Base-by-base conservation (phyloP, 306 rosid species). In the Cucurbita maxima region DNA sequence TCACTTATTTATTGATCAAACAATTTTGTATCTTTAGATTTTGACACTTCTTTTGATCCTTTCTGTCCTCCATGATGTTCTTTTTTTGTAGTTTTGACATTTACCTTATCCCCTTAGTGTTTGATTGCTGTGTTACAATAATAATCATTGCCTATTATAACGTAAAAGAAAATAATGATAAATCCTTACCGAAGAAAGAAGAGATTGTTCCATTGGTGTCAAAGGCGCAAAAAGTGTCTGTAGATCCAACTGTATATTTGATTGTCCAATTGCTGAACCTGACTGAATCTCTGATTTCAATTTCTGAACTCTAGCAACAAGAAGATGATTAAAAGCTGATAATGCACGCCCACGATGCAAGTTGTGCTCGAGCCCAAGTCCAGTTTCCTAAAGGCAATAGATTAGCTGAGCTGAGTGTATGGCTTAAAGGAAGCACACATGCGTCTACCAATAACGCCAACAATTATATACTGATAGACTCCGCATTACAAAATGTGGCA, bases 311-410 rank as follows among this genome's bases (percentile, higher is more conserved):
- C 97, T 87, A 20, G 77, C 77, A 44, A 79, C 68, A 77, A 93
- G 96, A 80, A 93, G 82, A 67, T 84, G 92, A 82, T 87, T 90
- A 79, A 93, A 93, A 74, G 97, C 93, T 55, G 96, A 87, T 76
- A 93, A 74, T 6, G 97, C 90, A 74, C 94, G 93, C 73, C 98
- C 97, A 60, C 98, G 96, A 77, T 90, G 92, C 82, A 93, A 86
- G 83, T 90, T 89, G 81, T 93, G 98, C 84, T 93, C 98, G 63
- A 90, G 81, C 62, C 97, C 96, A 81, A 84, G 85, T 69, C 87
- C 92, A 81, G 83, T 86, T 80, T 86, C 97, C 98, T 93, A 82
- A 84, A 81, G 77, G 51, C 60, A 79, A 79, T 34, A 64, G 78
- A 77, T 34, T 63, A 50, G 67, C 70, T 64, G 48, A 55, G 55